Evolutionary conservation across 768 basidiomycete genomes (phyloP).

Genomic region (Mycena pura): DNA sequence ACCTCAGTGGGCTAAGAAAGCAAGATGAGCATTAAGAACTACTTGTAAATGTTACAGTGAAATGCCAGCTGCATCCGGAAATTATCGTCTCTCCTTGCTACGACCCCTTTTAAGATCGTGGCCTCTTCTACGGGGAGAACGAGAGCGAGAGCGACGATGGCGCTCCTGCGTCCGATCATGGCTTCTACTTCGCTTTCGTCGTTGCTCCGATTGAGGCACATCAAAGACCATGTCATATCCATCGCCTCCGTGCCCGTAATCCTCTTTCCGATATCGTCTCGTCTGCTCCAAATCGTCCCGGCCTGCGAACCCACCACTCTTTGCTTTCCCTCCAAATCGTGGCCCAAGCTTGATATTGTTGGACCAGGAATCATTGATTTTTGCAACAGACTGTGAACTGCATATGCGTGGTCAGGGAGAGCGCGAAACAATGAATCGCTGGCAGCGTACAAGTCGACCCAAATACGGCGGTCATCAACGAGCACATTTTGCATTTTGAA

Average conservation of each 20-base stretch:
- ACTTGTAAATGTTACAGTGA: constrained; percentile 22
- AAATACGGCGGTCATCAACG: constrained; percentile 96
- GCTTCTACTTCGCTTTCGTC: constrained; percentile 60
- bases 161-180: constrained; percentile 47
- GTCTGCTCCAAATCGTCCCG: constrained; percentile 79
- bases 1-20: constrained; percentile 40
- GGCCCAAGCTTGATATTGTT: constrained; percentile 70
- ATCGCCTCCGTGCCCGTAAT: constrained; percentile 35
- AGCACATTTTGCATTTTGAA: constrained; percentile 99
- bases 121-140: constrained; percentile 25
- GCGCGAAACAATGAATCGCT: constrained; percentile 8
- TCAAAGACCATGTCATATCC: constrained; percentile 89
- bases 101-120: constrained; percentile 31
- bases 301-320: constrained; percentile 65
- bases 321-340: constrained; percentile 36
- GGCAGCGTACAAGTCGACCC: constrained; percentile 97
- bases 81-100: constrained; percentile 32
- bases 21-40: constrained; percentile 30
- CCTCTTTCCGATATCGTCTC: constrained; percentile 65
- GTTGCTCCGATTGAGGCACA: constrained; percentile 52
- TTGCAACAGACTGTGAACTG: constrained; percentile 94
- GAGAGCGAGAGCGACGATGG: constrained; percentile 47
- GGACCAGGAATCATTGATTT: constrained; percentile 82
- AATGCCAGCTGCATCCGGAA: constrained; percentile 25
- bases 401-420: constrained; percentile 28